phyloP scores from a whole-genome alignment of 192 early-diverging fungal genomes.

The Backusella parvicylindrica region DNA sequence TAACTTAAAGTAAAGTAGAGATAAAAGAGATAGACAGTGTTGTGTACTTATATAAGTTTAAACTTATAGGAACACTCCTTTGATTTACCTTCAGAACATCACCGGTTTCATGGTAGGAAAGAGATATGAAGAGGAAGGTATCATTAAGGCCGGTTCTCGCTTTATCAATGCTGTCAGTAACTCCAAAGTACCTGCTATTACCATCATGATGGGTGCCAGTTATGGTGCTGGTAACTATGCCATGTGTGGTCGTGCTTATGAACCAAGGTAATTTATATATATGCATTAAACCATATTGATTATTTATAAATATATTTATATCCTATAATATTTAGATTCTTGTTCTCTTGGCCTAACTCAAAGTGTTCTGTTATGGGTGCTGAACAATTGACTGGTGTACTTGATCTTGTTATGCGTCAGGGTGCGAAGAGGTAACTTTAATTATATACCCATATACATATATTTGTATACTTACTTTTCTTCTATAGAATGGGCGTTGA shows the following conservation, averaged over 20 bases:
- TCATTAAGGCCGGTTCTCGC: slow-evolving; percentile 64
- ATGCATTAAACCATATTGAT: neutral
- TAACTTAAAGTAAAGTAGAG: slow-evolving; percentile 44
- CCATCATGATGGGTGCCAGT: slow-evolving; percentile 64
- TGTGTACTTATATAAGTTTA: neutral
- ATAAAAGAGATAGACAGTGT: no score
- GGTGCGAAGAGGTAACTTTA: slow-evolving; percentile 46
- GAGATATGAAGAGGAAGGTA: slow-evolving; percentile 63
- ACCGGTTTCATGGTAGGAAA: slow-evolving; percentile 74
- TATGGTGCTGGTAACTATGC: slow-evolving; percentile 73
- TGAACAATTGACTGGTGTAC: slow-evolving; percentile 65
- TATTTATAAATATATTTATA: neutral
- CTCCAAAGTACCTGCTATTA: slow-evolving; percentile 52
- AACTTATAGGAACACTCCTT: slow-evolving; percentile 45
- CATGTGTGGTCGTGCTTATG: slow-evolving; percentile 63
- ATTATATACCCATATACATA: neutral
- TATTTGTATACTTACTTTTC: neutral
- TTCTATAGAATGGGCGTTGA: slow-evolving; percentile 38
- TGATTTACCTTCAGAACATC: slow-evolving; percentile 64
- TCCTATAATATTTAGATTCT: slow-evolving; percentile 36
- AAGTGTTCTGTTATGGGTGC: slow-evolving; percentile 69
- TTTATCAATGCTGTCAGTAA: slow-evolving; percentile 71
- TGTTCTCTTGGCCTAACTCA: slow-evolving; percentile 70
- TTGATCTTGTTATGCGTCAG: slow-evolving; percentile 65
- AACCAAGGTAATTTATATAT: slow-evolving; percentile 40